Base-by-base conservation (phyloP, 768 basidiomycete species). In the Rhizopogon salebrosus region DNA sequence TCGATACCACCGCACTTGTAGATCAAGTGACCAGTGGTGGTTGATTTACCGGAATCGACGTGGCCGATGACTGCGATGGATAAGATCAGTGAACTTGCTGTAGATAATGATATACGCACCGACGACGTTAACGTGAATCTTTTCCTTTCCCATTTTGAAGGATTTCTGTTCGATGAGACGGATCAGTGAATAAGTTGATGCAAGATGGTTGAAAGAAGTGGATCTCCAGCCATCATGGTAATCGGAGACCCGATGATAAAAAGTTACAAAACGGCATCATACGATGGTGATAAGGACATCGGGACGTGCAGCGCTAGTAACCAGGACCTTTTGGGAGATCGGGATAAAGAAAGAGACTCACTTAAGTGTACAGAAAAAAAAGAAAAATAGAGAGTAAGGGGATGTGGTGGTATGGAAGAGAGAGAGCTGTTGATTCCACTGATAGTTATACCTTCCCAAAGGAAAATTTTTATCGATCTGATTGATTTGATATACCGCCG, bases 1-100 rank as follows among this genome's bases (percentile, higher is more conserved):
- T 99, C 97, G 81, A 99, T 99, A 90, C 97, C 97, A 87, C 97
- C 97, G 75, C 97, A 99, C 87, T 99, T 97, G 92, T 98, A 98
- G 87, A 98, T 98, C 81, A 99, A 83, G 81, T 99, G 97, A 63
- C 97, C 97, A 64, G 97, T 99, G 69, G 97, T 99, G 78, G 97
- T 99, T 54, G 95, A 98, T 80, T 98, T 99, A 64, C 95, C 95
- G 73, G 95, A 98, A 81, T 98, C 94, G 91, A 95, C 92, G 82
- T 95, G 94, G 62, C 95, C 94, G 80, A 95, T 95, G 76, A 95
- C 93, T 90, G 68, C 31, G 62, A 70, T 62, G 43, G 57, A 63
- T 69, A 51, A 66, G 58, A 67, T 68, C 55, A 71, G 59, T 52
- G 42, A 16, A 57, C 60, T 52, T 41, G 55, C 45, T 54, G 58